Base-by-base conservation (phyloP, 2,329 filamentous ascomycete species). In the Cladophialophora psammophila region DNA sequence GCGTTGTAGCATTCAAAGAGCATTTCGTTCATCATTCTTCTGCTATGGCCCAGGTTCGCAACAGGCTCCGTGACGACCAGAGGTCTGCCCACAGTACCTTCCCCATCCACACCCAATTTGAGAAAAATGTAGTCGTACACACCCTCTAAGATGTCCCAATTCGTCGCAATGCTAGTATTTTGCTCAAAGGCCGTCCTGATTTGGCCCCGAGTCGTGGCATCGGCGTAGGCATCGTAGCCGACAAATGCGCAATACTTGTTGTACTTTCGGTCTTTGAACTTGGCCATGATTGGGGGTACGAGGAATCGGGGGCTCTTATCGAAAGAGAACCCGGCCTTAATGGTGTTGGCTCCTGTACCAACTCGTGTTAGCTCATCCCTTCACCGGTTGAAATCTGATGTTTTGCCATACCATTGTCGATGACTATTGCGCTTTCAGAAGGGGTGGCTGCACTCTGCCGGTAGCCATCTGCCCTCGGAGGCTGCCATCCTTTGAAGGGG, bases 91-190 rank as follows among this genome's bases (percentile, higher is more conserved):
- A 99, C 88, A 31, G 86, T 84, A 8, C 92, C 92, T 57, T 90
- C 87, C 3, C 79, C 74, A 71, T 96, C 93, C 73, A 99, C 86
- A 4, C 95, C 95, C 63, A 99, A 82, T 80, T 97, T 98, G 72
- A 97, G 85, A 78, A 99, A 99, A 50, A 94, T 86, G 78, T 97
- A 97, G 80, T 99, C 95, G 55, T 99, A 81, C 5, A 97, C 85
- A 66, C 94, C 93, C 79, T 99, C 95, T 88, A 97, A 93, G 38
- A 93, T 94, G 79, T 99, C 95, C 93, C 96, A 99, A 77, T 98
- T 98, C 78, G 92, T 94, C 68, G 98, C 88, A 56, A 99, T 90
- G 71, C 94, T 94, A 53, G 90, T 94, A 31, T 94, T 94, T 1
- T 90, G 87, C 78, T 99, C 95, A 74, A 97, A 98, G 1, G 94